phyloP scores from a whole-genome alignment of 192 early-diverging fungal species.

The Rhizoclosmatium sp. region DNA sequence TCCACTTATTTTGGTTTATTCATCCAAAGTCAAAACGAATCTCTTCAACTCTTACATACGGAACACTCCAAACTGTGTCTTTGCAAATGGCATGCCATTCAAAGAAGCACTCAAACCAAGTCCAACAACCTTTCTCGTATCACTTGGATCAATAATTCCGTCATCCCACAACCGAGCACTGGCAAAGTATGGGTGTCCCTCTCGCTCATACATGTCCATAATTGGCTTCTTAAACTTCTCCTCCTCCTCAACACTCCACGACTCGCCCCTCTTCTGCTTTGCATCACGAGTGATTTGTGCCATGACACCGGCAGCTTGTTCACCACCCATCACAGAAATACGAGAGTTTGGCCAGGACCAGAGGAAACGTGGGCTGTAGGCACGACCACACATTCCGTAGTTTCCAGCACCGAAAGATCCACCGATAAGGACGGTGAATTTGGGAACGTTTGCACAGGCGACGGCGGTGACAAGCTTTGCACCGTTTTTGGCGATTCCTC shows the following conservation, averaged over 20 bases:
- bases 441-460: conserved; percentile 90
- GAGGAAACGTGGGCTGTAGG: conserved; percentile 91
- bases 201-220: conserved; percentile 82
- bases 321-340: conserved; percentile 98
- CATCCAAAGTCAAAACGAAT: too few relatives aligned
- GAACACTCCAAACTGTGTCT: conserved; percentile 93
- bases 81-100: conserved; percentile 68
- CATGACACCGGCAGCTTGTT: conserved; percentile 92
- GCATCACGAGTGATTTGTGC: conserved; percentile 85
- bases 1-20: too few relatives aligned
- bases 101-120: conserved; percentile 82
- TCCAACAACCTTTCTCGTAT: conserved; percentile 88
- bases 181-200: conserved; percentile 97
- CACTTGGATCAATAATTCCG: conserved; percentile 88
- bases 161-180: conserved; percentile 93
- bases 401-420: conserved; percentile 77
- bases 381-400: conserved; percentile 98
- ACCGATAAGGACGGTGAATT: conserved; percentile 78
- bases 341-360: conserved; percentile 94
- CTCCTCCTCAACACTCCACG: conserved; percentile 81
- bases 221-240: conserved; percentile 86
- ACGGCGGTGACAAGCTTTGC: conserved; percentile 97
- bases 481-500: conserved; percentile 97
- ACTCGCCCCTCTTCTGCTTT: conserved; percentile 77
- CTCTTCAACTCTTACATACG: conserved; percentile 78